Evolutionary conservation across 2,329 filamentous ascomycete species (phyloP).

Genomic region (Leptographium lundbergii): DNA sequence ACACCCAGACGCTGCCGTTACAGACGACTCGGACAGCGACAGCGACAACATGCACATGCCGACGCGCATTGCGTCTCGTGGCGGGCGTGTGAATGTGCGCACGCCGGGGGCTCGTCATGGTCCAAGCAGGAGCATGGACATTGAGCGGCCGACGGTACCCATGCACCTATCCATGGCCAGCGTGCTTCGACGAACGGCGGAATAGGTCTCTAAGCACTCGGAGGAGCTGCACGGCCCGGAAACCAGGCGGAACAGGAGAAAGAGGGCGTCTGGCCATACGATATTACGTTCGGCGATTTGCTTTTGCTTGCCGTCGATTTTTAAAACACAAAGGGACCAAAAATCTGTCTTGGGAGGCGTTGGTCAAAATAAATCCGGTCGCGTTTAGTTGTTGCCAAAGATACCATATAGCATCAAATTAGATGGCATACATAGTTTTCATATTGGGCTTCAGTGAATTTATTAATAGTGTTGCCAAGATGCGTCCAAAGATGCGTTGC

Average conservation of each 20-base stretch:
- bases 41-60: conserved; percentile 20
- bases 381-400: neutral
- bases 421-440: neutral
- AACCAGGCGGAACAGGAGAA: neutral
- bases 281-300: neutral
- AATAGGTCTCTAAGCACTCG: neutral
- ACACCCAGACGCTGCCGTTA: conserved; percentile 16
- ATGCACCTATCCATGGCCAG: conserved; percentile 20
- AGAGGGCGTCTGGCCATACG: neutral
- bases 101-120: conserved; percentile 40
- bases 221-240: neutral
- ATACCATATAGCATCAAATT: neutral
- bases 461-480: neutral
- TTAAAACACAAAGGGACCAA: neutral
- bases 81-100: conserved; percentile 43
- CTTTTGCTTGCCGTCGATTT: neutral
- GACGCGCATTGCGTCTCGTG: conserved; percentile 34
- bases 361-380: neutral
- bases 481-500: no score
- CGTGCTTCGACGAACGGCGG: conserved; percentile 13
- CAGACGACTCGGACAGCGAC: conserved; percentile 28
- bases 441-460: neutral
- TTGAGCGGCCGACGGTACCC: conserved; percentile 28
- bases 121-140: conserved; percentile 44
- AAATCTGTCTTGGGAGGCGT: neutral